These are phyloP conservation scores for Aegilops tauschii DNA, from an alignment of 176 grass and related monocot genomes.

Conservation along the genomic window DNA sequence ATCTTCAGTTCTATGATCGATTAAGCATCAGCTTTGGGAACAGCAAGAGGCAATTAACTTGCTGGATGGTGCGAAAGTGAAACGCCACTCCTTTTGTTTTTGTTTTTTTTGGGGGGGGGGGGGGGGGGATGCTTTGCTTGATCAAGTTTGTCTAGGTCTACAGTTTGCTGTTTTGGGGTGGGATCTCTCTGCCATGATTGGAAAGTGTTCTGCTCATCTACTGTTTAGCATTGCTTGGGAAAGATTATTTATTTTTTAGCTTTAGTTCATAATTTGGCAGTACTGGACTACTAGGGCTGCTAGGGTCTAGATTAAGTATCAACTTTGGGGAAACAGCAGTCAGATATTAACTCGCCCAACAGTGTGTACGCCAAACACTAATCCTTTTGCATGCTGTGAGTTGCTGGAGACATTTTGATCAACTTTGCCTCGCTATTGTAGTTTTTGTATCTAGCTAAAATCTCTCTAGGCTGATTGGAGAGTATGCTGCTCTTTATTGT, in stretches of 20 bases:
- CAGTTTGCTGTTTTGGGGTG: background rate
- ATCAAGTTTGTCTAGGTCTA: background rate
- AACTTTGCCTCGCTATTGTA: background rate
- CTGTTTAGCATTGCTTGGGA: background rate
- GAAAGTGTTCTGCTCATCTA: background rate
- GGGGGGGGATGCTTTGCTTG: background rate
- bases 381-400: background rate
- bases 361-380: background rate
- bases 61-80: background rate
- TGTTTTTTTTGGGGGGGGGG: no score
- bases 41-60: background rate
- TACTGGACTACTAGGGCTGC: background rate
- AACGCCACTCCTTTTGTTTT: background rate
- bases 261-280: background rate
- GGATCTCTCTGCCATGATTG: background rate
- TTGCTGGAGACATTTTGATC: background rate
- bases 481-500: no score
- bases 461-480: background rate
- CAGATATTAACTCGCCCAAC: no score
- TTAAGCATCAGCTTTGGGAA: background rate
- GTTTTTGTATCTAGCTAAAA: background rate
- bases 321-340: background rate
- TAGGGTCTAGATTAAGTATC: background rate
- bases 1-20: background rate
- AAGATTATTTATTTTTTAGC: background rate